Conservation (phyloP, 495 filamentous ascomycete genomes). For the Podospora comata region DNA sequence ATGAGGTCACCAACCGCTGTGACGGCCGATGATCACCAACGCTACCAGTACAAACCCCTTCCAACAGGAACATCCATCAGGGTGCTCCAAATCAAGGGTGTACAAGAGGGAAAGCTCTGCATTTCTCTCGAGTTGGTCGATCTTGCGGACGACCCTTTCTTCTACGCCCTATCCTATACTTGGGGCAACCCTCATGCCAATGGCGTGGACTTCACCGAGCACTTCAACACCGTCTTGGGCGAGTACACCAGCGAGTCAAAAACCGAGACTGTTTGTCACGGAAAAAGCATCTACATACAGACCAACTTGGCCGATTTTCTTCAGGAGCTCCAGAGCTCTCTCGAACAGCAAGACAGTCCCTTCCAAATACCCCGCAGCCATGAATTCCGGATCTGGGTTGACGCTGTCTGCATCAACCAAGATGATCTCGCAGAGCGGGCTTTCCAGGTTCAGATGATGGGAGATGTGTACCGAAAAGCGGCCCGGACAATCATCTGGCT, state of each 20-base stretch:
- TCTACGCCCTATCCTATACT: constrained; percentile 12
- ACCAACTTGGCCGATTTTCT: background rate
- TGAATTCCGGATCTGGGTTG: constrained; percentile 26
- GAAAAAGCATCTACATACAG: background rate
- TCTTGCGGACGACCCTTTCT: background rate
- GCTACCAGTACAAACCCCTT: background rate
- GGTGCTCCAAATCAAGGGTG: background rate
- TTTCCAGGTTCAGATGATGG: constrained; percentile 38
- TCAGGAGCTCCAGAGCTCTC: background rate
- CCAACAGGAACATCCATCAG: background rate
- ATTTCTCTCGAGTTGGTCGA: background rate
- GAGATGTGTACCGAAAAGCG: constrained; percentile 34
- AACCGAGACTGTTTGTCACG: background rate
- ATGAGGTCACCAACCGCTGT: background rate
- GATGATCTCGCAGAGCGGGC: constrained; percentile 29
- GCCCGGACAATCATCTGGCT: constrained; percentile 36
- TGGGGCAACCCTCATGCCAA: constrained; percentile 18
- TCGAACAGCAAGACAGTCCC: background rate
- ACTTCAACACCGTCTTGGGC: constrained; percentile 11
- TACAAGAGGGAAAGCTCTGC: background rate
- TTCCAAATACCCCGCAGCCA: background rate
- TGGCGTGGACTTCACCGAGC: constrained; percentile 15
- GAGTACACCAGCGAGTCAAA: constrained; percentile 10
- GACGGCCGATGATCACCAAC: background rate
- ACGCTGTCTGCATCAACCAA: constrained; percentile 44